phyloP scores from a whole-genome alignment of 2,329 filamentous ascomycete genomes.

The Epichloe bromicola region DNA sequence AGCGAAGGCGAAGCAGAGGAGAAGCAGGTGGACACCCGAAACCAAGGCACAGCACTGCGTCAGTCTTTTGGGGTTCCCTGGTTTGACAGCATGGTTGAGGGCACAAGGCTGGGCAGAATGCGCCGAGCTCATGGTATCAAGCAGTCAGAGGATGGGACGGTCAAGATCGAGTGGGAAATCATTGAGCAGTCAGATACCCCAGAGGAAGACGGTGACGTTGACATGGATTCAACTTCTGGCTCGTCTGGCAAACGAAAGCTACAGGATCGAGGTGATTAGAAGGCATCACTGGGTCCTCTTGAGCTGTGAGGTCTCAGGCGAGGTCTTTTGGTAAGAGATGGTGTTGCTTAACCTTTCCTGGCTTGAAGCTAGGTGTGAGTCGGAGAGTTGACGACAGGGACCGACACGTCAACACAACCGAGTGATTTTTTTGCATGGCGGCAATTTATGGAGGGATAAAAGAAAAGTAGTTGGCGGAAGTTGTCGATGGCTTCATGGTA shows the following conservation, averaged over 20 bases:
- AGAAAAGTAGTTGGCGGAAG: neutral
- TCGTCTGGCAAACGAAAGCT: slow-evolving; percentile 40
- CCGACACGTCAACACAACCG: neutral
- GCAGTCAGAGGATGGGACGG: slow-evolving; percentile 46
- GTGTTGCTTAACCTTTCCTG: neutral
- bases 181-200: slow-evolving; percentile 51
- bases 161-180: slow-evolving; percentile 71
- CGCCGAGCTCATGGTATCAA: slow-evolving; percentile 45
- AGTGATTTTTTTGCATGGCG: neutral
- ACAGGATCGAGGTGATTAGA: slow-evolving; percentile 24
- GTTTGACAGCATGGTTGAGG: slow-evolving; percentile 72
- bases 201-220: slow-evolving; percentile 21
- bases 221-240: slow-evolving; percentile 19
- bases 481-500: neutral
- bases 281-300: neutral
- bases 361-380: neutral
- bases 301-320: neutral
- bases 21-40: slow-evolving; percentile 1
- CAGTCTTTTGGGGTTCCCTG: slow-evolving; percentile 65
- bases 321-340: too few relatives aligned
- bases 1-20: slow-evolving; percentile 16
- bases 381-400: too few relatives aligned
- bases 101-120: slow-evolving; percentile 58
- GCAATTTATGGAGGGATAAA: neutral
- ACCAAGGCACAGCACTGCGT: slow-evolving; percentile 22